Evolutionary conservation across 1,284 basidiomycete species (phyloP).

Genomic region (Naganishia albida): DNA sequence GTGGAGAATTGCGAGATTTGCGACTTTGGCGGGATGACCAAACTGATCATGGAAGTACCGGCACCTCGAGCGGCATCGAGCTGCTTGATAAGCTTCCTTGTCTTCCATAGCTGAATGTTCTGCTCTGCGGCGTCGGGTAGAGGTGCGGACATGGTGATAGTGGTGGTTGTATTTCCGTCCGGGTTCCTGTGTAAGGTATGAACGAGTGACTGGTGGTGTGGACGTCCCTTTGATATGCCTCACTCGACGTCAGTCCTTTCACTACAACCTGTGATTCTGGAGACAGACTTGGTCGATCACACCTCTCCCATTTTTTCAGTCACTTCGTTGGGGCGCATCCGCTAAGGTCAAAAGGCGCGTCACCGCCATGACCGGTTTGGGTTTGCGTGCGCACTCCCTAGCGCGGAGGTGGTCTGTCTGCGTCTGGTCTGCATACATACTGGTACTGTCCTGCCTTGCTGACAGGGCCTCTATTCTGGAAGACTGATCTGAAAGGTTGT

Average conservation of each 20-base stretch:
- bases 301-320: not conserved
- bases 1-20: slow-evolving; percentile 91
- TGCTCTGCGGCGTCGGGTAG: slow-evolving; percentile 17
- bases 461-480: no score
- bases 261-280: not conserved
- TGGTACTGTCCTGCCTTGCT: no score
- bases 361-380: not conserved
- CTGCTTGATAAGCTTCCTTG: slow-evolving; percentile 97
- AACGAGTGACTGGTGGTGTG: no score
- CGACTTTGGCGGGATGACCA: slow-evolving; percentile 94
- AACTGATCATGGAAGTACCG: slow-evolving; percentile 98
- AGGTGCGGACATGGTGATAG: slow-evolving; percentile 5
- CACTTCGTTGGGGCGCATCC: slow-evolving; percentile 2
- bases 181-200: not conserved
- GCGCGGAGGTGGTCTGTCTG: not conserved
- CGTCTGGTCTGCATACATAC: no score
- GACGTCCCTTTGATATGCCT: not conserved
- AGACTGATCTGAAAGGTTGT: no score
- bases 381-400: not conserved
- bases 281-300: slow-evolving; percentile 4
- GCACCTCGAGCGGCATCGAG: slow-evolving; percentile 91
- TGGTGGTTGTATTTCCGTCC: no score
- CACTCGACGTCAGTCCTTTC: not conserved
- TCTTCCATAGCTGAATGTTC: slow-evolving; percentile 67
- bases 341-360: slow-evolving; percentile 13